Percentiles rank a stretch among this genome's conserved stretches.
These are phyloP conservation scores for Tripterygium wilfordii DNA, from an alignment of 177 flowering plant species.

Conservation along the genomic window DNA sequence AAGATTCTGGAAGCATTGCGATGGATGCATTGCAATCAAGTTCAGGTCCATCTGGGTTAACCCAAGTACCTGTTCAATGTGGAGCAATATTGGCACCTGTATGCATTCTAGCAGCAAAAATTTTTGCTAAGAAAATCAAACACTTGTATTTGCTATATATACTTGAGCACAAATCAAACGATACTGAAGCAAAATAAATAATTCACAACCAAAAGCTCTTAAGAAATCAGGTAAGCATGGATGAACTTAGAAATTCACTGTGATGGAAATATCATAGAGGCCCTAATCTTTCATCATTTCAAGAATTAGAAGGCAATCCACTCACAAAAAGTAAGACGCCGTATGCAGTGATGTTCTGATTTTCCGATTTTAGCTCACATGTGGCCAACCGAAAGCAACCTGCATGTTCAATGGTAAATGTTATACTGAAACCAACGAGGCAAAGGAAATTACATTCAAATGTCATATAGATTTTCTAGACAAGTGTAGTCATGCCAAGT, in stretches of 20 bases:
- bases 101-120: too few species aligned
- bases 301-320: background rate
- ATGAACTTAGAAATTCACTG: background rate
- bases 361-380: slow-evolving; percentile 38
- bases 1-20: too few species aligned
- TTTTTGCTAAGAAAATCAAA: too few species aligned
- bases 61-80: too few species aligned
- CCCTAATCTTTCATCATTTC: background rate
- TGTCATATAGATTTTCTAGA: background rate
- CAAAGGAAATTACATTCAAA: background rate
- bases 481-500: background rate
- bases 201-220: too few species aligned
- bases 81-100: too few species aligned
- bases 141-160: too few species aligned
- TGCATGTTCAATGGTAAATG: slow-evolving; percentile 23
- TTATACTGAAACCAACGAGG: background rate
- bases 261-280: background rate
- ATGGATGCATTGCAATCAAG: too few species aligned
- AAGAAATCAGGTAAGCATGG: too few species aligned
- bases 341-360: slow-evolving; percentile 64
- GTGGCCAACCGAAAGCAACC: slow-evolving; percentile 53
- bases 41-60: too few species aligned
- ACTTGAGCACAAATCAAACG: too few species aligned
- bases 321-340: slow-evolving; percentile 63
- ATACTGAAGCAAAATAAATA: too few species aligned